These are phyloP conservation scores for Pyrenophora seminiperda DNA, from an alignment of 2,329 filamentous ascomycete genomes.

Conservation along the genomic window DNA sequence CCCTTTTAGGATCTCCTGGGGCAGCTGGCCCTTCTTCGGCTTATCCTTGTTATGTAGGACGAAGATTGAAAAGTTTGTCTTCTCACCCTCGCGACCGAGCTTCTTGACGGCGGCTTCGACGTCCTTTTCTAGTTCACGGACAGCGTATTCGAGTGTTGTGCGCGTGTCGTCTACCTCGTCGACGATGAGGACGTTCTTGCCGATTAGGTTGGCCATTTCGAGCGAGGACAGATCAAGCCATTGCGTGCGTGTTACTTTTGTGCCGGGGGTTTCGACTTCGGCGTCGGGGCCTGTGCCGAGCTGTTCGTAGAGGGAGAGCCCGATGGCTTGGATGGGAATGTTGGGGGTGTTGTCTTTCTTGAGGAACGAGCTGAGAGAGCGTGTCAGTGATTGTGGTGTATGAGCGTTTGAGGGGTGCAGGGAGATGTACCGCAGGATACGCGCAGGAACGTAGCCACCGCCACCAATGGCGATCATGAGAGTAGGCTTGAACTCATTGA, in stretches of 20 bases:
- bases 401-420: not conserved
- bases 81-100: slow-evolving; percentile 69
- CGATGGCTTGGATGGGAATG: slow-evolving; percentile 99
- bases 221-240: slow-evolving; percentile 91
- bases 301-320: slow-evolving; percentile 93
- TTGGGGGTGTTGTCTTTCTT: slow-evolving; percentile 85
- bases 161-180: slow-evolving; percentile 96
- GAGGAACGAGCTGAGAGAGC: slow-evolving; percentile 74
- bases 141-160: slow-evolving; percentile 92
- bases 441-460: slow-evolving; percentile 94
- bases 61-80: slow-evolving; percentile 92
- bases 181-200: slow-evolving; percentile 89
- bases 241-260: slow-evolving; percentile 95
- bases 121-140: slow-evolving; percentile 92
- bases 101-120: slow-evolving; percentile 79
- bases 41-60: slow-evolving; percentile 99
- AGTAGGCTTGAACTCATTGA: slow-evolving; percentile 85
- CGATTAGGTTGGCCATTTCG: slow-evolving; percentile 85
- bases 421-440: slow-evolving; percentile 75
- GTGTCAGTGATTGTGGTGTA: not conserved
- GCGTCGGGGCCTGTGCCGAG: slow-evolving; percentile 65
- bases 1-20: slow-evolving; percentile 74
- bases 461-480: slow-evolving; percentile 99
- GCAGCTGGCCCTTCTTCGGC: slow-evolving; percentile 85
- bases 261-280: slow-evolving; percentile 78